Conservation (phyloP, 1,139 yeast species). For the Meyerozyma guilliermondii region DNA sequence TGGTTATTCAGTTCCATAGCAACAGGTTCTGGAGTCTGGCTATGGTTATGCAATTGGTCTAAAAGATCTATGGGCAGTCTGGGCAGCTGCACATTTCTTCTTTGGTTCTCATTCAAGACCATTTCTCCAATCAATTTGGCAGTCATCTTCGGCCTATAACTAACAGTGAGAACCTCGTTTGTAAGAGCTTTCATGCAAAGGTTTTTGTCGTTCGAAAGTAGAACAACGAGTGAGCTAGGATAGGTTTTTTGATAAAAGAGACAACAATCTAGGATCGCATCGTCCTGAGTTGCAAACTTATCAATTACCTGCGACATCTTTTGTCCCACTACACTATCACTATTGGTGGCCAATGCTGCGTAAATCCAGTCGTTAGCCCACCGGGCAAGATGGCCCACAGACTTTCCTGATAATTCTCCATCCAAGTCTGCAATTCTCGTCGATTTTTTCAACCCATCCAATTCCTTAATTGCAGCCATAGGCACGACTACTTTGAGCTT, state of each 20-base stretch:
- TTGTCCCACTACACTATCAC: conserved; percentile 61
- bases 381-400: conserved; percentile 59
- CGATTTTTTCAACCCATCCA: conserved; percentile 71
- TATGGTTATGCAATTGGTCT: not conserved
- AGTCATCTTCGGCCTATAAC: conserved; percentile 55
- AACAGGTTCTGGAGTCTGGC: not conserved
- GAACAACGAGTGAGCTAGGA: conserved; percentile 47
- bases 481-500: conserved; percentile 62
- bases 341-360: conserved; percentile 47
- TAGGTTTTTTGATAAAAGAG: conserved; percentile 47
- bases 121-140: conserved; percentile 53
- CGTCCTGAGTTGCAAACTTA: conserved; percentile 53
- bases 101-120: conserved; percentile 38
- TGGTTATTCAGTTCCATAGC: not conserved
- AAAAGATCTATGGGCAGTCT: not conserved
- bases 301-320: conserved; percentile 48
- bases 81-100: conserved; percentile 14
- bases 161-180: conserved; percentile 64
- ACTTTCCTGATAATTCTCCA: conserved; percentile 16
- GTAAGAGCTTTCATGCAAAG: conserved; percentile 72
- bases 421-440: conserved; percentile 11
- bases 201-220: conserved; percentile 79
- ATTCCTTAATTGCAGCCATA: conserved; percentile 60
- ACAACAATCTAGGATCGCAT: conserved; percentile 83
- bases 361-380: conserved; percentile 79